These are phyloP conservation scores for Akanthomyces dipterigenus DNA, from an alignment of 2,329 filamentous ascomycete genomes.

Conservation along the genomic window DNA sequence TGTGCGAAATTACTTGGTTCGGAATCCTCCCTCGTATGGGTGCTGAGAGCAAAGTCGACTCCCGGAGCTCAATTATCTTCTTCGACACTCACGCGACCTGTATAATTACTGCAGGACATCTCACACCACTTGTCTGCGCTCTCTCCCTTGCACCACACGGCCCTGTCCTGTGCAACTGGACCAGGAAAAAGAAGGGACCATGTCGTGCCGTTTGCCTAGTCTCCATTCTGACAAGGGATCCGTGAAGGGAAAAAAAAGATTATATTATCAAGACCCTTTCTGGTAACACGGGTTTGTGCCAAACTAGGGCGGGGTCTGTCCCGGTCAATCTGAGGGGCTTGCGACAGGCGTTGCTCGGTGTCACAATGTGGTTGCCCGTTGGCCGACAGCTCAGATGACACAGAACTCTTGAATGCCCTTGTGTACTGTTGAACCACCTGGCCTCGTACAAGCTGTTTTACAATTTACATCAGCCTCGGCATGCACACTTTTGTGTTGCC, in stretches of 20 bases:
- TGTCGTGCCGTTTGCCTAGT: too few relatives aligned
- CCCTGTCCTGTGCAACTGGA: too few relatives aligned
- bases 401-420: not conserved
- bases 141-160: too few relatives aligned
- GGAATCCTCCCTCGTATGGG: not conserved
- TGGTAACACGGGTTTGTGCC: not conserved
- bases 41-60: too few relatives aligned
- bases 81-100: not conserved
- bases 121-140: too few relatives aligned
- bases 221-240: too few relatives aligned
- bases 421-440: not conserved
- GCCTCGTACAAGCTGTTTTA: too few relatives aligned
- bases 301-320: not conserved
- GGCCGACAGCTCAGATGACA: not conserved
- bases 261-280: not conserved
- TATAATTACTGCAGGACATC: not conserved
- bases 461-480: not conserved
- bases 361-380: not conserved
- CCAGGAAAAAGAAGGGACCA: too few relatives aligned
- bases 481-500: not conserved
- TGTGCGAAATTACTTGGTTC: not conserved
- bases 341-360: not conserved
- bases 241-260: too few relatives aligned
- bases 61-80: not conserved
- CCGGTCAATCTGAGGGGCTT: conserved; percentile 6